phyloP scores from a whole-genome alignment of 2,329 filamentous ascomycete species.

The Penicillium thymicola region DNA sequence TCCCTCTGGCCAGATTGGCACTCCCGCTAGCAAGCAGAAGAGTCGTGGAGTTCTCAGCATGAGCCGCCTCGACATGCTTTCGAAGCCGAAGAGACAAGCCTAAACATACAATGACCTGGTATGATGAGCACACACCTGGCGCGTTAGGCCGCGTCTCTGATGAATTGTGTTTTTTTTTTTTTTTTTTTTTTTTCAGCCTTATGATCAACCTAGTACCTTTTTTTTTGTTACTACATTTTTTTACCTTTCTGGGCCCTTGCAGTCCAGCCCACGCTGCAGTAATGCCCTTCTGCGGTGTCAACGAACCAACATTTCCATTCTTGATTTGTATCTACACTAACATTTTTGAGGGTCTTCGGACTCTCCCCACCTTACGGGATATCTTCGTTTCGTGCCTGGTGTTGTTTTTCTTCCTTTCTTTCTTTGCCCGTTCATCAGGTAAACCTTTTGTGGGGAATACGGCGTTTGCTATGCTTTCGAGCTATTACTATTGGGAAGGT shows the following conservation, averaged over 20 bases:
- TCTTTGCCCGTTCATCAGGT: background rate
- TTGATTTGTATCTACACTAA: slow-evolving; percentile 17
- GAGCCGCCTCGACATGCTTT: slow-evolving; percentile 48
- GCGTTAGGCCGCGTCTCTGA: slow-evolving; percentile 8
- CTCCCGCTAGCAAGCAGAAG: slow-evolving; percentile 32
- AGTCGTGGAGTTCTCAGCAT: slow-evolving; percentile 39
- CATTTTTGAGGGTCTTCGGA: background rate
- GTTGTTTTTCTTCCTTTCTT: background rate
- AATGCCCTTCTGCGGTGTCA: slow-evolving; percentile 6
- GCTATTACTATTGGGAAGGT: background rate
- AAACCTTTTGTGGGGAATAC: background rate
- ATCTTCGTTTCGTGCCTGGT: slow-evolving; percentile 4
- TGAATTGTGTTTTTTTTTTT: background rate
- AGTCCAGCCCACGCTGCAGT: background rate
- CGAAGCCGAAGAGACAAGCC: slow-evolving; percentile 44
- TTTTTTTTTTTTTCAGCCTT: background rate
- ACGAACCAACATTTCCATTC: slow-evolving; percentile 6
- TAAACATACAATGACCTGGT: slow-evolving; percentile 15
- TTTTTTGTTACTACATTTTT: slow-evolving; percentile 3
- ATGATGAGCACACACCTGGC: slow-evolving; percentile 9
- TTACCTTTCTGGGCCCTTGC: background rate
- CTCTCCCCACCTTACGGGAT: background rate
- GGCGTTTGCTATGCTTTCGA: slow-evolving; percentile 1
- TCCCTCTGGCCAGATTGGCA: slow-evolving; percentile 21
- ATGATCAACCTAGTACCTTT: background rate